Percentiles rank a stretch among this genome's conserved stretches.
These are phyloP conservation scores for Entophlyctis luteolus DNA, from an alignment of 192 early-diverging fungal genomes.

Conservation along the genomic window DNA sequence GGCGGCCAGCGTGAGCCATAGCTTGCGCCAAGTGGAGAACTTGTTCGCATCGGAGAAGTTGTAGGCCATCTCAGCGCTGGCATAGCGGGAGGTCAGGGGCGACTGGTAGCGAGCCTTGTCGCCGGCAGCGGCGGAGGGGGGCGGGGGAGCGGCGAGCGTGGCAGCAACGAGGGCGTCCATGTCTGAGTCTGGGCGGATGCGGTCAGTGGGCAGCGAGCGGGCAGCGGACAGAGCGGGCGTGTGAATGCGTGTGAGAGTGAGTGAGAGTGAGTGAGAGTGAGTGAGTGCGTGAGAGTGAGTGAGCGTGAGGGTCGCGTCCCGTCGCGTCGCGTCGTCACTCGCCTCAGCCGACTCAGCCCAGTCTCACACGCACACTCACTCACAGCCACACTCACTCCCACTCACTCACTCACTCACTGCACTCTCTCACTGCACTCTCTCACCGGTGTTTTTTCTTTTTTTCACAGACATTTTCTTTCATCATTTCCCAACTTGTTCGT, in stretches of 20 bases:
- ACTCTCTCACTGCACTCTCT: not conserved
- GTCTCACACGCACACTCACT: too few species aligned
- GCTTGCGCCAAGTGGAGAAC: constrained; percentile 90
- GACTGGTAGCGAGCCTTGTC: constrained; percentile 83
- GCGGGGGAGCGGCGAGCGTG: constrained; percentile 17
- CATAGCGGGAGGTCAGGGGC: constrained; percentile 96
- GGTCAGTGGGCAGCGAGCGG: not conserved
- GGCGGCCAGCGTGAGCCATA: constrained; percentile 90
- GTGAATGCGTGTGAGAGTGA: not conserved
- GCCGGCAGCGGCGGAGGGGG: constrained; percentile 31
- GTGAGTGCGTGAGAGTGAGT: not conserved
- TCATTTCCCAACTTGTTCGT: too few species aligned
- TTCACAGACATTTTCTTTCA: too few species aligned
- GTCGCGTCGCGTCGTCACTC: too few species aligned
- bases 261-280: not conserved
- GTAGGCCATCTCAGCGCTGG: constrained; percentile 91
- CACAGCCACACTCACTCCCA: too few species aligned
- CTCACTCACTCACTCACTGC: too few species aligned
- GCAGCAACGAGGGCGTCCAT: constrained; percentile 18
- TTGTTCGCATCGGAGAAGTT: constrained; percentile 93
- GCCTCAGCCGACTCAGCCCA: too few species aligned
- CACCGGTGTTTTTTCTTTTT: too few species aligned
- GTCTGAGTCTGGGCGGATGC: not conserved
- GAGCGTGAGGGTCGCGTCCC: too few species aligned
- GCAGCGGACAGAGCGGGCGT: not conserved